Evolutionary conservation across 495 filamentous ascomycete species (phyloP).

Genomic region (Cudoniella acicularis): DNA sequence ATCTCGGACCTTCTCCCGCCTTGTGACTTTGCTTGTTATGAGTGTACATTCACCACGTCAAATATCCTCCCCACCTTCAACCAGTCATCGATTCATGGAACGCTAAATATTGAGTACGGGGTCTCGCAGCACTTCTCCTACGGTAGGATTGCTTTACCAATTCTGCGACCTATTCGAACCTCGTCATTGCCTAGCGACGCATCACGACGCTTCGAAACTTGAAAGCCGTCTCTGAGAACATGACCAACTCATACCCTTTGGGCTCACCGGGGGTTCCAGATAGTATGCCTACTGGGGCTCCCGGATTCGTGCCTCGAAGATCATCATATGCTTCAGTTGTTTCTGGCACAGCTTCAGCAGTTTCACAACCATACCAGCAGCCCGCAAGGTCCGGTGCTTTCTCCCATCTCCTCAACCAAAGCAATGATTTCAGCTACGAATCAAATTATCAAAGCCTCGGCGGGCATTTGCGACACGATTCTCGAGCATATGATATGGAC

Average conservation of each 20-base stretch:
- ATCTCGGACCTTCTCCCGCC: background rate
- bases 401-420: constrained; percentile 58
- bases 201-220: background rate
- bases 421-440: constrained; percentile 39
- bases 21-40: constrained; percentile 17
- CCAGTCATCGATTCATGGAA: constrained; percentile 8
- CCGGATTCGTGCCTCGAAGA: constrained; percentile 32
- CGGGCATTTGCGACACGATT: constrained; percentile 27
- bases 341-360: constrained; percentile 55
- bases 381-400: constrained; percentile 51
- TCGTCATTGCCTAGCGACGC: background rate
- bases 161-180: no score
- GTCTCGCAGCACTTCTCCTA: background rate
- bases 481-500: constrained; percentile 34
- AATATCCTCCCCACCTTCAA: constrained; percentile 18
- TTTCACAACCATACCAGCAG: constrained; percentile 33
- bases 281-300: constrained; percentile 33
- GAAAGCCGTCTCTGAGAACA: background rate
- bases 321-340: constrained; percentile 80
- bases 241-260: constrained; percentile 30
- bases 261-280: constrained; percentile 29
- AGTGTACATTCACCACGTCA: constrained; percentile 6
- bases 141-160: no score
- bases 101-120: no score
- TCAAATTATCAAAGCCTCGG: constrained; percentile 34